Base-by-base conservation (phyloP, 208 protist species). In the Leishmania mexicana region DNA sequence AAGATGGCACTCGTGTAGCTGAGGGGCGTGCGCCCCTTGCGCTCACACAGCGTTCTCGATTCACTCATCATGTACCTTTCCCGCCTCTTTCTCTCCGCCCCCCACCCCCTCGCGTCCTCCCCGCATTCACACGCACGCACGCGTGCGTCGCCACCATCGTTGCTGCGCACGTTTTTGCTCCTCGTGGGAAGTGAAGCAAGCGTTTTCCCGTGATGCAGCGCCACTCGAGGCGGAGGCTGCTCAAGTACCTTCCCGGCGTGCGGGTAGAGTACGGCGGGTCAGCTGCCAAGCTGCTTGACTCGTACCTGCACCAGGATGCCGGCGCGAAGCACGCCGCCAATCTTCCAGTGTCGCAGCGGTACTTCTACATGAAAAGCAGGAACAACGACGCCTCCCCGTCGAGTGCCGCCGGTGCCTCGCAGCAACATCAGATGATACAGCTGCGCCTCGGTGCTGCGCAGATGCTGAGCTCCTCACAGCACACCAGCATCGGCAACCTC, bases 371-470 rank as follows among this genome's bases (percentile, higher is more conserved):
- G 21, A 85, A 89, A 74, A 62, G 83, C 42, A 47, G 78, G 24
- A 47, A 67, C 77, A 75, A 49, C 21, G 31, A 51, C 51, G 35
- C 58, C 8, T 21, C 78, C 19, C 35, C 51, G 17, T 65, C 62
- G 8, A 38, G 70, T 1, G 51, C 15, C 19, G 60, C 42, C 13
- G 75, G 68, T 21, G 45, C 79, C 28, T 94, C 87, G 2, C 85
- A 90, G 86, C 88, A 85, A 35, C 92, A 97, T 57, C 84, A 88
- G 42, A 78, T 87, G 72, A 67, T 94, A 31, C 92, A 93, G 79
- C 85, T 98, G 58, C 89, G 95, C 1, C 86, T 98, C 28, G 93
- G 93, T 17, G 91, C 85, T 11, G 95, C 95, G 6, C 93, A 96
- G 78, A 90, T 98, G 91, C 87, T 98, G 40, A 82, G 88, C 73